Conservation (phyloP, 2,329 filamentous ascomycete species). For the Didymella pomorum region DNA sequence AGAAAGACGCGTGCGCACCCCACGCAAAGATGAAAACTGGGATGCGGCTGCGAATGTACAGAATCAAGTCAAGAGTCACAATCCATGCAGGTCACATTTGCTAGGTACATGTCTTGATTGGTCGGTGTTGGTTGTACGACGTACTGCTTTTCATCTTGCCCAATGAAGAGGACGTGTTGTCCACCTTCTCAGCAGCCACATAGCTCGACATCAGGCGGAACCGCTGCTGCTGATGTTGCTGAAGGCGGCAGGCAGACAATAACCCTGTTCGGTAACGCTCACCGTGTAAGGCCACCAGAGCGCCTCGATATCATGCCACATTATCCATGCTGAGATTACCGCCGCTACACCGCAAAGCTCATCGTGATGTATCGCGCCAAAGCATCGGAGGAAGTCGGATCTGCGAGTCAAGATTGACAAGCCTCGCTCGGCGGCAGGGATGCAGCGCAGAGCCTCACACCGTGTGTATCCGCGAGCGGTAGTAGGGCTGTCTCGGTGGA, state of each 20-base stretch:
- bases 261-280: neutral
- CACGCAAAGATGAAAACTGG: neutral
- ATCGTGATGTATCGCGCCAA: neutral
- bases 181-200: conserved; percentile 7
- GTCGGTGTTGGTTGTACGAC: neutral
- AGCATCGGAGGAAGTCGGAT: conserved; percentile 23
- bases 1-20: no score
- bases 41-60: neutral
- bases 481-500: conserved; percentile 23
- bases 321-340: conserved; percentile 18
- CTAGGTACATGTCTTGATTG: neutral
- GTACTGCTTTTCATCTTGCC: neutral
- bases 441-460: conserved; percentile 15
- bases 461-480: conserved; percentile 16
- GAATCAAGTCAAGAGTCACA: neutral
- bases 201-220: conserved; percentile 2
- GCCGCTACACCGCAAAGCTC: neutral
- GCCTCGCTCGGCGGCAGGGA: conserved; percentile 9
- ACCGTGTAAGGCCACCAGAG: conserved; percentile 10
- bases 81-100: neutral
- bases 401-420: neutral
- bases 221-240: conserved; percentile 6
- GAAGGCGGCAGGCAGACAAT: conserved; percentile 2
- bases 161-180: neutral
- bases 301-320: conserved; percentile 28